These are phyloP conservation scores for Saccharomycopsis malanga DNA, from an alignment of 805 yeast genomes.

Conservation along the genomic window DNA sequence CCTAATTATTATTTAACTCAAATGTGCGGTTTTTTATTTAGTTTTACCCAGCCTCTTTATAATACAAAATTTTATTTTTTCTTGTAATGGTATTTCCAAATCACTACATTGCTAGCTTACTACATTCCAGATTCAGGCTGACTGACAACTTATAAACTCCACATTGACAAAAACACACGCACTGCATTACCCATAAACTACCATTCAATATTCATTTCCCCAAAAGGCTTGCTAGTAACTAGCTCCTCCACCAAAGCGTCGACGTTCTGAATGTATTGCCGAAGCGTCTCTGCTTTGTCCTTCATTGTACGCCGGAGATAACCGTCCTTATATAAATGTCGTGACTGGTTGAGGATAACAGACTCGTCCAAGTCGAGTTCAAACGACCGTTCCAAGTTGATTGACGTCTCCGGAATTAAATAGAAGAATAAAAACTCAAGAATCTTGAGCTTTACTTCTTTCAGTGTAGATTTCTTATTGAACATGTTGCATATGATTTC, in stretches of 20 bases:
- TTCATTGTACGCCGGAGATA: conserved; percentile 33
- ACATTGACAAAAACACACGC: too few relatives aligned
- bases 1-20: too few relatives aligned
- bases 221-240: conserved; percentile 41
- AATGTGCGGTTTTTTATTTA: too few relatives aligned
- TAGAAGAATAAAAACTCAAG: conserved; percentile 67
- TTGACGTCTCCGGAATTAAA: conserved; percentile 49
- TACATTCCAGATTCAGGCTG: too few relatives aligned
- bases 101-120: too few relatives aligned
- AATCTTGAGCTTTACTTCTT: conserved; percentile 53
- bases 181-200: too few relatives aligned
- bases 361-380: conserved; percentile 19
- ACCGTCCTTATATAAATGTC: conserved; percentile 23
- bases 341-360: conserved; percentile 19
- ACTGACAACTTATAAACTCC: too few relatives aligned
- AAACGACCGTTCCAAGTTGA: conserved; percentile 18
- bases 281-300: conserved; percentile 39
- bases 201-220: conserved; percentile 42
- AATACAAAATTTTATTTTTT: too few relatives aligned
- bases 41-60: too few relatives aligned
- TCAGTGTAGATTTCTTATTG: conserved; percentile 34
- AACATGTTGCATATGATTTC: conserved; percentile 41
- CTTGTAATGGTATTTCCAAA: too few relatives aligned
- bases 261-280: conserved; percentile 38
- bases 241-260: conserved; percentile 42